A percentile compares a stretch with the other conserved stretches of the same genome.
These are phyloP conservation scores for Leishmania martiniquensis DNA, from an alignment of 208 protist species.

Conservation along the genomic window DNA sequence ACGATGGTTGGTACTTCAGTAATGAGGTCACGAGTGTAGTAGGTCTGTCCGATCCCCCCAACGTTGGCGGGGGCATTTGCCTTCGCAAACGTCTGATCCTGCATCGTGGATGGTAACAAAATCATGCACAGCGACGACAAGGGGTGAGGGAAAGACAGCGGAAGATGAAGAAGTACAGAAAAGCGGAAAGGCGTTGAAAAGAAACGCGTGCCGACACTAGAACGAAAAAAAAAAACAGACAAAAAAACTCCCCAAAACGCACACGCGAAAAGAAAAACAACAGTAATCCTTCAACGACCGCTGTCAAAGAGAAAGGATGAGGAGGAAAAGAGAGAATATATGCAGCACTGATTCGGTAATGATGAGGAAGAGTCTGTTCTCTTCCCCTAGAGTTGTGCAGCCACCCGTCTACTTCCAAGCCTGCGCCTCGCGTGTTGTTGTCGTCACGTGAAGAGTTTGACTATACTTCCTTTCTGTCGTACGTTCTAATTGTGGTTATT, in stretches of 20 bases:
- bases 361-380: no score
- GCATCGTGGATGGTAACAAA: constrained; percentile 5
- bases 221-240: background rate
- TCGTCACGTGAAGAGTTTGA: no score
- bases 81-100: constrained; percentile 16
- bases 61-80: constrained; percentile 2
- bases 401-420: no score
- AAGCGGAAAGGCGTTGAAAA: background rate
- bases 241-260: background rate
- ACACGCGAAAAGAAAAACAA: background rate
- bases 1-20: constrained; percentile 56
- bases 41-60: constrained; percentile 32
- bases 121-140: background rate
- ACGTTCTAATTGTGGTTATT: no score
- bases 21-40: constrained; percentile 50
- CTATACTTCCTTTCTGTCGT: no score
- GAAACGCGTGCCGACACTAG: background rate
- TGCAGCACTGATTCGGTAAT: no score
- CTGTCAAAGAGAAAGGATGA: no score
- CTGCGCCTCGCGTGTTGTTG: no score
- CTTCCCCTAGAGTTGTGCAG: no score
- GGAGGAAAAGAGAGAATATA: no score
- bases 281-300: background rate
- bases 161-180: background rate
- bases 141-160: background rate